Percentiles rank a stretch among this genome's conserved stretches.
Evolutionary conservation across 1,284 basidiomycete species (phyloP).

Genomic region (Chondrostereum purpureum): DNA sequence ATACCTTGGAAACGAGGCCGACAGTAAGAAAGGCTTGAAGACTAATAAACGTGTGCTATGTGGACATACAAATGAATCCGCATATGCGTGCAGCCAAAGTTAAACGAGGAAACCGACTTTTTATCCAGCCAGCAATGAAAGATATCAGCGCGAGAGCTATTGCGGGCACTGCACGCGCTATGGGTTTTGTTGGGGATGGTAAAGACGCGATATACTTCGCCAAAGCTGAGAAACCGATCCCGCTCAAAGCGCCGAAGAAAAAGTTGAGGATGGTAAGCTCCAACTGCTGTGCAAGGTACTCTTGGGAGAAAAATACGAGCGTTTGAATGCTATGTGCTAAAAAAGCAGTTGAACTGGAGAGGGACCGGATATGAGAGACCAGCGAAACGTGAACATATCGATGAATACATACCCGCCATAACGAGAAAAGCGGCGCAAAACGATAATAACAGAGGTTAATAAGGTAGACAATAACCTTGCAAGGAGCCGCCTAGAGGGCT

Average conservation of each 20-base stretch:
- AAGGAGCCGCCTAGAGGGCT: slow-evolving; percentile 27
- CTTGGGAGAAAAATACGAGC: slow-evolving; percentile 41
- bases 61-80: slow-evolving; percentile 32
- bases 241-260: slow-evolving; percentile 34
- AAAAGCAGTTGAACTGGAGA: slow-evolving; percentile 26
- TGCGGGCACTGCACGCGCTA: slow-evolving; percentile 31
- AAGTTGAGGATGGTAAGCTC: slow-evolving; percentile 40
- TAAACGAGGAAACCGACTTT: slow-evolving; percentile 41
- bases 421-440: slow-evolving; percentile 33
- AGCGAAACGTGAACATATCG: not conserved
- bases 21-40: too few relatives aligned
- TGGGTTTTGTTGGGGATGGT: slow-evolving; percentile 20
- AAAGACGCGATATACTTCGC: slow-evolving; percentile 32
- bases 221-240: slow-evolving; percentile 36
- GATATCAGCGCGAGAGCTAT: slow-evolving; percentile 33
- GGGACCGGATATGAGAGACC: not conserved
- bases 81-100: slow-evolving; percentile 39
- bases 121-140: slow-evolving; percentile 39
- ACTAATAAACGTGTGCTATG: too few relatives aligned
- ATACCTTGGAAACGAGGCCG: slow-evolving; percentile 19
- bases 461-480: slow-evolving; percentile 40
- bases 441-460: slow-evolving; percentile 34
- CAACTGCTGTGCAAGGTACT: slow-evolving; percentile 41
- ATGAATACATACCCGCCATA: slow-evolving; percentile 28
- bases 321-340: slow-evolving; percentile 41